A percentile compares a stretch with the other conserved stretches of the same genome.
phyloP scores from a whole-genome alignment of 164 flowering plant species.

The Kalanchoe fedtschenkoi region DNA sequence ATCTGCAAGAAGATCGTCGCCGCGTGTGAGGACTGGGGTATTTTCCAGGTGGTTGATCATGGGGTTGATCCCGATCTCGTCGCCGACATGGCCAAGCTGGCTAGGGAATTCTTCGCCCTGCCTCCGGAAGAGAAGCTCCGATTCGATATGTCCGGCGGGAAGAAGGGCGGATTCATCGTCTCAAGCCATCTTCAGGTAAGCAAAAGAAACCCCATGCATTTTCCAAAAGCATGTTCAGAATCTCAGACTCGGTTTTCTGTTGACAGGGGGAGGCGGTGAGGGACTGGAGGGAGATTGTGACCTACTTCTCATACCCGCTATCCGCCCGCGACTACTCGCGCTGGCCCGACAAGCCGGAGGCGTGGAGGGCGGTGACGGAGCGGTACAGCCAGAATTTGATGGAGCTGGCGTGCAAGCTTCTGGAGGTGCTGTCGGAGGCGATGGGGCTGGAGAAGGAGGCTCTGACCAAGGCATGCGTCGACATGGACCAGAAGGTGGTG shows the following conservation, averaged over 20 bases:
- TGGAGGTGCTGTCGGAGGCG: slow-evolving; percentile 69
- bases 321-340: slow-evolving; percentile 61
- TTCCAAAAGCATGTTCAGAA: too few species aligned
- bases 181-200: slow-evolving; percentile 72
- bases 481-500: slow-evolving; percentile 82
- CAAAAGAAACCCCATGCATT: too few species aligned
- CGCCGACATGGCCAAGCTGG: slow-evolving; percentile 46
- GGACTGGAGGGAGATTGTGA: slow-evolving; percentile 79
- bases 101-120: slow-evolving; percentile 59
- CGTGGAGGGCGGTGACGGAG: slow-evolving; percentile 46
- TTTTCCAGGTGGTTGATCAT: slow-evolving; percentile 79
- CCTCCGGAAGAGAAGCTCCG: slow-evolving; percentile 71
- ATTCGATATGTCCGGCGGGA: slow-evolving; percentile 74
- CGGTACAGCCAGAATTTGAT: slow-evolving; percentile 61
- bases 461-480: slow-evolving; percentile 67
- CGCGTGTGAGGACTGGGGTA: slow-evolving; percentile 84
- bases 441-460: slow-evolving; percentile 75
- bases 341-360: slow-evolving; percentile 87
- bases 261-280: slow-evolving; percentile 77
- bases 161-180: slow-evolving; percentile 79
- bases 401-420: slow-evolving; percentile 66
- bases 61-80: slow-evolving; percentile 51
- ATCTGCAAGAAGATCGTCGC: slow-evolving; percentile 50
- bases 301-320: slow-evolving; percentile 72
- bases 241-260: neutral